These are phyloP conservation scores for Aspergillus aculeatinus DNA, from an alignment of 2,329 filamentous ascomycete genomes.

Conservation along the genomic window DNA sequence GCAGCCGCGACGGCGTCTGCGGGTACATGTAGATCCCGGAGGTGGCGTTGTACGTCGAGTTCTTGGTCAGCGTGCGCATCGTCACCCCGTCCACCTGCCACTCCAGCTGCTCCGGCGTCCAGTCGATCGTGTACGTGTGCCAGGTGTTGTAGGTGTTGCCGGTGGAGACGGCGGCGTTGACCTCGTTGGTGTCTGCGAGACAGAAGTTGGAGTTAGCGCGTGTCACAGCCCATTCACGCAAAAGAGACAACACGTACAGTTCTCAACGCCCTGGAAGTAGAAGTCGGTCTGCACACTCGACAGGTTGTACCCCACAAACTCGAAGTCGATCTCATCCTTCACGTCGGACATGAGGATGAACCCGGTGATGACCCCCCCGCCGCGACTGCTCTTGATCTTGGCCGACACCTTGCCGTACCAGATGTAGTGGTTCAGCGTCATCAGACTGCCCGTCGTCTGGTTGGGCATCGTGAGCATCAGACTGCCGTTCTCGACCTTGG, in stretches of 20 bases:
- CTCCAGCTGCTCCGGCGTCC: slow-evolving; percentile 2
- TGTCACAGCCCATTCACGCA: not conserved
- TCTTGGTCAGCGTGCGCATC: slow-evolving; percentile 4
- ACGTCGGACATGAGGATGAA: slow-evolving; percentile 5
- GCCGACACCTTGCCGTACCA: slow-evolving; percentile 8
- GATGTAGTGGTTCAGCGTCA: slow-evolving; percentile 4
- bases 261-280: slow-evolving; percentile 5
- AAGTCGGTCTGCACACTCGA: slow-evolving; percentile 6
- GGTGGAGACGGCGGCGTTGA: not conserved
- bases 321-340: slow-evolving; percentile 4
- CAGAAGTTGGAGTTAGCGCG: not conserved
- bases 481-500: slow-evolving; percentile 3
- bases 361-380: not conserved
- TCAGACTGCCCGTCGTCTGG: slow-evolving; percentile 4
- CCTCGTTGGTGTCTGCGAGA: slow-evolving; percentile 1
- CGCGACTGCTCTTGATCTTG: slow-evolving; percentile 6
- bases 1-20: slow-evolving; percentile 3
- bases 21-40: slow-evolving; percentile 2
- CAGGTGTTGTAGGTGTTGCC: not conserved
- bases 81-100: not conserved
- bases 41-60: slow-evolving; percentile 4
- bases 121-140: slow-evolving; percentile 8
- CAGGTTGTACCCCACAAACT: slow-evolving; percentile 6
- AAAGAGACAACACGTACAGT: not conserved
- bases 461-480: slow-evolving; percentile 9